phyloP scores from a whole-genome alignment of 2,329 filamentous ascomycete species.

The Emmonsia crescens region DNA sequence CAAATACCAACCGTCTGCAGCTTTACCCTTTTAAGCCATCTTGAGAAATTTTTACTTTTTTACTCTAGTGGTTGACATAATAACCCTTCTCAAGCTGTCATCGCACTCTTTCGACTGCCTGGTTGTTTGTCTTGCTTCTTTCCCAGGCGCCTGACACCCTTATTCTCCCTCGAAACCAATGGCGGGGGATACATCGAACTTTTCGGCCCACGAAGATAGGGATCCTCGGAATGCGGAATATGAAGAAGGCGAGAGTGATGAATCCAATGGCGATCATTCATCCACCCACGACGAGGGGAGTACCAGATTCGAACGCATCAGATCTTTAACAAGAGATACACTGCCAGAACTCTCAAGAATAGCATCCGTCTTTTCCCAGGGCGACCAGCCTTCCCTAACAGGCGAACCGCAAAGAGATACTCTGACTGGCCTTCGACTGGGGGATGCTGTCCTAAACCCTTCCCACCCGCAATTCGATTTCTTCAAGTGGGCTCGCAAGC shows the following conservation, averaged over 20 bases:
- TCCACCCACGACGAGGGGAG: not conserved
- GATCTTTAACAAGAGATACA: conserved; percentile 11
- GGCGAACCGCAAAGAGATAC: conserved; percentile 20
- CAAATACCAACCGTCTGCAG: no score
- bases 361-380: conserved; percentile 12
- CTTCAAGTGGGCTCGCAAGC: conserved; percentile 42
- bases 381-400: not conserved
- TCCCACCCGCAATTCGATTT: conserved; percentile 42
- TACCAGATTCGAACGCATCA: conserved; percentile 3
- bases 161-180: not conserved
- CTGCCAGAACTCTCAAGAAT: conserved; percentile 10
- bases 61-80: not conserved
- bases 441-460: conserved; percentile 44
- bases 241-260: not conserved
- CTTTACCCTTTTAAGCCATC: not conserved
- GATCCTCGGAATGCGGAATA: not conserved
- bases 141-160: not conserved
- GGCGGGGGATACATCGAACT: not conserved
- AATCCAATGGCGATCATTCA: not conserved
- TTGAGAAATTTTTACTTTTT: not conserved
- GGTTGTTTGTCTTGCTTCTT: not conserved
- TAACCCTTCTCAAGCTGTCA: not conserved
- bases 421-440: conserved; percentile 30
- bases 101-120: not conserved
- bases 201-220: not conserved